Evolutionary conservation across 805 yeast genomes (phyloP), one percentile per base, ranked within the genome.

Genomic region (Spathaspora boniae): DNA sequence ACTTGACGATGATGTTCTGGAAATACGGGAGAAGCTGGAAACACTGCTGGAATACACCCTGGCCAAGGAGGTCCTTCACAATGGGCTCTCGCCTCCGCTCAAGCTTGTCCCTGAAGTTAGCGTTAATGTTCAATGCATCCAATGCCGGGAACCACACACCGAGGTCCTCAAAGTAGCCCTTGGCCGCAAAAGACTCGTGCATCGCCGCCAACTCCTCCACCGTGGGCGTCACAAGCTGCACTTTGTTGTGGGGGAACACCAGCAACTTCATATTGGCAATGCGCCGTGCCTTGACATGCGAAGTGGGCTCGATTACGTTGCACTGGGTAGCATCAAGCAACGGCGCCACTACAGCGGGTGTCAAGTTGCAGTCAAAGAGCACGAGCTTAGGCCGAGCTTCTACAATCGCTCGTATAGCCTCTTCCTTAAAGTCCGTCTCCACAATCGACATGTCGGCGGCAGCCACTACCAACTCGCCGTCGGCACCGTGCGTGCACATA

Each of bases 381-480:
- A 84, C 69, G 17, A 60, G 55, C 7, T 60, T 55, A 0, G 94
- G 84, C 1, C 68, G 54, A 9, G 50, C 34, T 1, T 43, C 40
- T 4, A 87, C 45, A 42, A 73, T 65, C 0, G 55, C 26, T 2
- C 48, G 40, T 3, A 82, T 65, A n/a, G n/a, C n/a, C 40, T 72
- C 74, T 0, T 58, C 54, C 0, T 57, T 33, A 9, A 77, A 63
- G 18, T 65, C 58, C 12, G 43, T 38, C 44, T 83, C 84, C 16
- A 80, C 62, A 7, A 82, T 74, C n/a, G 66, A 65, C 95, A 88
- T 87, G 50, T 86, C 95, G 4, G 95, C 91, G 50, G 86, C 76
- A 0, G 95, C 95, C 12, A 85, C 64, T 3, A 83, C 53, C 31
- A 88, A 63, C 3, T 72, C 80, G 1, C 96, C 96, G 5, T 58